These are phyloP conservation scores for Kwoniella shandongensis DNA, from an alignment of 768 basidiomycete species.

Conservation along the genomic window DNA sequence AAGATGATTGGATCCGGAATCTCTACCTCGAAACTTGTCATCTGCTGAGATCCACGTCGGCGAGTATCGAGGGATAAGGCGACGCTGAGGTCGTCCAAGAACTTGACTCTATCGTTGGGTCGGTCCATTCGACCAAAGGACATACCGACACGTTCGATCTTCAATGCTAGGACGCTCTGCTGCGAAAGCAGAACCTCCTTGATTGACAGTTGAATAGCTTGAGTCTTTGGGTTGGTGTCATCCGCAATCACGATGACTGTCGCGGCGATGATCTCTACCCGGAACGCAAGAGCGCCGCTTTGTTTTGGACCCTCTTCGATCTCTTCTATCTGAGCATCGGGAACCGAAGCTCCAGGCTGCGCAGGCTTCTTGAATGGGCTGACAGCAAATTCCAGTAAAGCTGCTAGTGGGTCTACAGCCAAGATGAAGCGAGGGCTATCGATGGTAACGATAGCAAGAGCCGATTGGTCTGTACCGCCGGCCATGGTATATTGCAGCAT, in stretches of 20 bases:
- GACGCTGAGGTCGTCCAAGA: conserved; percentile 88
- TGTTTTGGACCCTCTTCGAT: conserved; percentile 23
- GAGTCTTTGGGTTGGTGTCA: conserved; percentile 72
- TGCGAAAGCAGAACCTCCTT: conserved; percentile 83
- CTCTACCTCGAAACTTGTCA: conserved; percentile 78
- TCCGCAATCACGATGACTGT: conserved; percentile 85
- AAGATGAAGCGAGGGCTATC: conserved; percentile 93
- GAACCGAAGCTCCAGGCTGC: conserved; percentile 11
- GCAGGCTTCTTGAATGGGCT: conserved; percentile 57
- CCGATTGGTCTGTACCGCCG: conserved; percentile 60
- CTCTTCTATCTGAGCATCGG: conserved; percentile 26
- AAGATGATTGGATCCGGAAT: conserved; percentile 76
- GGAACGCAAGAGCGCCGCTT: conserved; percentile 58
- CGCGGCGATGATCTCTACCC: conserved; percentile 85
- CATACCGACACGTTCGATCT: conserved; percentile 82
- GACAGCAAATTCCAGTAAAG: conserved; percentile 79
- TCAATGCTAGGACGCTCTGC: conserved; percentile 79
- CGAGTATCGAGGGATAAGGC: conserved; percentile 84
- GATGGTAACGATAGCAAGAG: conserved; percentile 78
- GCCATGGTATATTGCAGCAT: conserved; percentile 86
- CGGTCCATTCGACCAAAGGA: conserved; percentile 85
- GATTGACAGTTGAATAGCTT: conserved; percentile 82
- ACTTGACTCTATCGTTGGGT: conserved; percentile 76
- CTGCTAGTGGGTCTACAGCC: conserved; percentile 84
- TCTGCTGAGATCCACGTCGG: conserved; percentile 57